These are phyloP conservation scores for Ramichloridium luteum DNA, from an alignment of 2,329 filamentous ascomycete species.

Conservation along the genomic window DNA sequence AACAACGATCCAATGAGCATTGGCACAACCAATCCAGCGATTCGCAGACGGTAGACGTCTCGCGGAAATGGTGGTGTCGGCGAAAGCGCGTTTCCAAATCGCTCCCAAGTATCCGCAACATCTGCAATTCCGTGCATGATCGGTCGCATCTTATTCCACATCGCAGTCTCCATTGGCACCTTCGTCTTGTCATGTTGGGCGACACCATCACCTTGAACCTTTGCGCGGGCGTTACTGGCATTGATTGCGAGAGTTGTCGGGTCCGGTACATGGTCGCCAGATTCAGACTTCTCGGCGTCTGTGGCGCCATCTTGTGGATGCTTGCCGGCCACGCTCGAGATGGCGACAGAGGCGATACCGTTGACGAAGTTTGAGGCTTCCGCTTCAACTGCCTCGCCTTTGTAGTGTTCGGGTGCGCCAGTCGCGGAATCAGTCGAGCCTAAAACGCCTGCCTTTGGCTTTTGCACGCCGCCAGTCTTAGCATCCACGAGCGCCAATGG, in stretches of 20 bases:
- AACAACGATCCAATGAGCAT: conserved; percentile 33
- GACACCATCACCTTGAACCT: conserved; percentile 40
- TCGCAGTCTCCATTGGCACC: conserved; percentile 60
- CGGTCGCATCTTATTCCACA: conserved; percentile 65
- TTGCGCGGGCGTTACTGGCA: conserved; percentile 43
- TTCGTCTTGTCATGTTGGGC: conserved; percentile 61
- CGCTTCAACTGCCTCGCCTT: conserved; percentile 71
- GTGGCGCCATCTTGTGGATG: conserved; percentile 54
- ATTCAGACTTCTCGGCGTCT: conserved; percentile 31
- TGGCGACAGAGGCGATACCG: conserved; percentile 56
- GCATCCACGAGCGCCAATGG: conserved; percentile 60
- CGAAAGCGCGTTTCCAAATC: conserved; percentile 46
- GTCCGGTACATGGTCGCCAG: conserved; percentile 48
- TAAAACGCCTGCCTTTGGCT: conserved; percentile 61
- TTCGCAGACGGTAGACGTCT: conserved; percentile 32
- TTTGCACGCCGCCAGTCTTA: conserved; percentile 62
- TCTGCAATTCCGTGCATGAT: conserved; percentile 55
- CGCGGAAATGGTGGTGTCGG: conserved; percentile 38
- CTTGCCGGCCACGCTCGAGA: conserved; percentile 66
- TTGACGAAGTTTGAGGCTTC: conserved; percentile 74
- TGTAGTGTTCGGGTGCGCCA: conserved; percentile 69
- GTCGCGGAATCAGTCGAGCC: conserved; percentile 67
- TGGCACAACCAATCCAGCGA: conserved; percentile 35
- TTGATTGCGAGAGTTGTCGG: conserved; percentile 44
- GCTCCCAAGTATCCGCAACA: conserved; percentile 50